These are phyloP conservation scores for Sugiyamaella chiloensis DNA, from an alignment of 805 yeast genomes.

Conservation along the genomic window DNA sequence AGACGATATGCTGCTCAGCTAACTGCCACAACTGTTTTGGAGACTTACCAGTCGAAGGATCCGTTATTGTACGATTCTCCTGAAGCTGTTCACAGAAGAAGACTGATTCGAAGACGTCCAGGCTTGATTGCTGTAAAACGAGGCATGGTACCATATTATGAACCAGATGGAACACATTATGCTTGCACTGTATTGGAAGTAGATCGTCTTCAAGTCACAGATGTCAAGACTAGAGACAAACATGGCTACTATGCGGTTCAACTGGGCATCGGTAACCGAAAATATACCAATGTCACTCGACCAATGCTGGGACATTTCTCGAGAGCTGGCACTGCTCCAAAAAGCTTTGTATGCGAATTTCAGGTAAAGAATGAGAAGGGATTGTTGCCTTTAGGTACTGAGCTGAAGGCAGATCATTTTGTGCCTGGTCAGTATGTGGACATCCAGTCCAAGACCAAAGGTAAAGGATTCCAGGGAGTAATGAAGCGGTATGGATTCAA, in stretches of 20 bases:
- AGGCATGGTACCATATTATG: slow-evolving; percentile 87
- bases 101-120: slow-evolving; percentile 69
- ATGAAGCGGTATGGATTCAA: slow-evolving; percentile 91
- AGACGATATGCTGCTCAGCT: slow-evolving; percentile 29
- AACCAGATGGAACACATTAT: slow-evolving; percentile 57
- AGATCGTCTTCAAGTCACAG: slow-evolving; percentile 81
- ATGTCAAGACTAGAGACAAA: slow-evolving; percentile 61
- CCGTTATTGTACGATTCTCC: slow-evolving; percentile 63
- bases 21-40: slow-evolving; percentile 31
- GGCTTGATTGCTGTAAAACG: slow-evolving; percentile 81
- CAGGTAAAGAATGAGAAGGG: slow-evolving; percentile 66
- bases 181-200: slow-evolving; percentile 89
- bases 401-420: slow-evolving; percentile 79
- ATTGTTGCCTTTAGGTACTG: slow-evolving; percentile 71
- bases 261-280: slow-evolving; percentile 75
- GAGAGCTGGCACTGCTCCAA: slow-evolving; percentile 80
- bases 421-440: slow-evolving; percentile 82
- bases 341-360: slow-evolving; percentile 70
- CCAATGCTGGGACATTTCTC: slow-evolving; percentile 73
- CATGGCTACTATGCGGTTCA: slow-evolving; percentile 86
- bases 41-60: slow-evolving; percentile 37
- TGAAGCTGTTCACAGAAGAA: slow-evolving; percentile 66
- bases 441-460: slow-evolving; percentile 72
- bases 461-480: slow-evolving; percentile 97
- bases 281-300: slow-evolving; percentile 58